phyloP scores from a whole-genome alignment of 352 stramenopile genomes.

The Pythium folliculosum region DNA sequence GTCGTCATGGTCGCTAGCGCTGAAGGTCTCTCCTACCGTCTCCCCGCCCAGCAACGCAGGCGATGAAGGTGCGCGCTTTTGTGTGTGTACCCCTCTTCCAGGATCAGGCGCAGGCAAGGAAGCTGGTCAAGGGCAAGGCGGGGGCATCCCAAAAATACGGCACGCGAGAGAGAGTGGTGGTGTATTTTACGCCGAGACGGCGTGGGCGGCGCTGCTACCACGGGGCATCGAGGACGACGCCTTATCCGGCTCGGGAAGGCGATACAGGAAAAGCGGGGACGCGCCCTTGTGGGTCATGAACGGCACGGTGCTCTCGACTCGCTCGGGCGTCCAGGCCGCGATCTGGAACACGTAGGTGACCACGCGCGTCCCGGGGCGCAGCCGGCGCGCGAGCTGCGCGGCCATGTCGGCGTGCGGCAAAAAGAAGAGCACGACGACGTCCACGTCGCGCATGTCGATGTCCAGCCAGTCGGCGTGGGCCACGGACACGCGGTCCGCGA shows the following conservation, averaged over 20 bases:
- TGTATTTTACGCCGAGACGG: background rate
- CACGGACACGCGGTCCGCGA: constrained; percentile 37
- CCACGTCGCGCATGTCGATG: constrained; percentile 44
- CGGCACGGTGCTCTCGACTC: constrained; percentile 42
- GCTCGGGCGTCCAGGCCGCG: constrained; percentile 47
- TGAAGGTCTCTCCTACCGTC: too few relatives aligned
- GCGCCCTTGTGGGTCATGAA: constrained; percentile 61
- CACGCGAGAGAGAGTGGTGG: background rate
- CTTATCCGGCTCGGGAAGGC: constrained; percentile 22
- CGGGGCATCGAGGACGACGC: background rate
- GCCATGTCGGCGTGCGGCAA: constrained; percentile 56
- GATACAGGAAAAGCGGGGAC: constrained; percentile 55
- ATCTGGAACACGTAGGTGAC: constrained; percentile 78
- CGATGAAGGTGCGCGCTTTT: background rate
- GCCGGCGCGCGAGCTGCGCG: constrained; percentile 33
- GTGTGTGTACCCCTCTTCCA: background rate
- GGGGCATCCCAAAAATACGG: too few relatives aligned
- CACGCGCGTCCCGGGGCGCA: constrained; percentile 44
- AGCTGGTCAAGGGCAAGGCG: background rate
- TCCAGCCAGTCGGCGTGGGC: constrained; percentile 57
- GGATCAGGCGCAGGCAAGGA: too few relatives aligned
- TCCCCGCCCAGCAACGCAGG: too few relatives aligned
- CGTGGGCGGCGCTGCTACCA: background rate
- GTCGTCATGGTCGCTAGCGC: constrained; percentile 32
- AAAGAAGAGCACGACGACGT: constrained; percentile 69